Base-by-base conservation (phyloP, 495 filamentous ascomycete genomes). In the Hyaloscypha bicolor region DNA sequence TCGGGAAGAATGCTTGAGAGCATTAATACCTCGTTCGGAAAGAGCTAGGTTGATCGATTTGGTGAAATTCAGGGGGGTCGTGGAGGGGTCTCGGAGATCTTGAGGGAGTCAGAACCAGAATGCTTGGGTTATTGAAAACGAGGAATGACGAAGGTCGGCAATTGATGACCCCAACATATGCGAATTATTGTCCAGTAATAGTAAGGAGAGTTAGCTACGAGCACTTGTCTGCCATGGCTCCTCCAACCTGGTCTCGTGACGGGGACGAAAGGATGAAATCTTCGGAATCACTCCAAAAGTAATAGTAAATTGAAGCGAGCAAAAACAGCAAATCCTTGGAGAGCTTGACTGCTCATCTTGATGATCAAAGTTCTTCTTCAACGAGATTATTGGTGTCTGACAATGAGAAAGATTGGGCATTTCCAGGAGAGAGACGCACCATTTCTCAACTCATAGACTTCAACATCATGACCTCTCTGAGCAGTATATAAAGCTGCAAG, bases 21-120 rank as follows among this genome's bases (percentile, higher is more conserved):
- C 89, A 72, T 91, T 92, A 74, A 97, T 91, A n/a, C 95, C 95
- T 37, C 95, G 89, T 76, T 97, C 93, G 0, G 95, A 97, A 12
- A 99, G 79, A 21, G 95, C 93, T 22, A 99, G 81, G 73, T 98
- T 99, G 82, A 99, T 99, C 16, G 96, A 98, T 77, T 92, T 96
- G 53, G 93, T 96, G 77, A 98, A 97, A 74, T 98, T 97, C 62
- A 97, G 82, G 0, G 95, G 94, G 12, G 88, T 88, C 0, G 93
- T 97, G 9, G 86, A 85, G 5, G 91, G 88, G 71, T 94, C 86
- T 35, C 96, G 89, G 55, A 97, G 88, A 82, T 97, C 95, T 97
- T 25, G 35, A 31, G 14, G 22, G 55, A 29, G 29, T 25, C 21
- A 57, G 62, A n/a, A 29, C 6, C 12, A 42, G 30, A 6, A n/a